These are phyloP conservation scores for Crithidia acanthocephali DNA, from an alignment of 208 protist genomes.

Conservation along the genomic window DNA sequence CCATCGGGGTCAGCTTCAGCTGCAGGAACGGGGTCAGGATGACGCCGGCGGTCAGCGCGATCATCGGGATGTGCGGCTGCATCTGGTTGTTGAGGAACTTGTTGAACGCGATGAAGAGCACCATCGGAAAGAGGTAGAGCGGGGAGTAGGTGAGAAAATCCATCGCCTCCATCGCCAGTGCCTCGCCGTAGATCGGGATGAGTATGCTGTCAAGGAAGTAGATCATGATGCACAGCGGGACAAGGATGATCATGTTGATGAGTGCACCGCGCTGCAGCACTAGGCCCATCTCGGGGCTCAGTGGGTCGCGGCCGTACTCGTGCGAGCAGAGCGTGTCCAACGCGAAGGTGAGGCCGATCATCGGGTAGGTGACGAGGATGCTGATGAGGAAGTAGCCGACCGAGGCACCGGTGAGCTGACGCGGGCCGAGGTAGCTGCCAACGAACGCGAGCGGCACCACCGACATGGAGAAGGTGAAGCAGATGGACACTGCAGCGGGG, in stretches of 20 bases:
- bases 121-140: constrained; percentile 63
- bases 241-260: constrained; percentile 71
- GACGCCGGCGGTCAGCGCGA: constrained; percentile 76
- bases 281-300: constrained; percentile 74
- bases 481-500: constrained; percentile 73
- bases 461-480: constrained; percentile 82
- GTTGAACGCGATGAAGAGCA: constrained; percentile 76
- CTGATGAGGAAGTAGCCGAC: constrained; percentile 86
- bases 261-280: constrained; percentile 79
- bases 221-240: constrained; percentile 57
- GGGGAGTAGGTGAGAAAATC: constrained; percentile 76
- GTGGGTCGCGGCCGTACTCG: constrained; percentile 75
- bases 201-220: constrained; percentile 57
- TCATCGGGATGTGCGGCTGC: constrained; percentile 80
- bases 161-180: constrained; percentile 48
- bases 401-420: constrained; percentile 68
- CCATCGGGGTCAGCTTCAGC: constrained; percentile 71
- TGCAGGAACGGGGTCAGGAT: constrained; percentile 72
- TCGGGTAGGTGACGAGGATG: constrained; percentile 76
- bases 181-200: constrained; percentile 58
- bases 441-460: constrained; percentile 80
- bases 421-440: constrained; percentile 71
- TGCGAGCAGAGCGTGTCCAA: constrained; percentile 88
- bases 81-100: constrained; percentile 92
- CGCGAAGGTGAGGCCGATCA: constrained; percentile 82